phyloP scores from a whole-genome alignment of 164 flowering plant species.

The Cinnamomum micranthum region DNA sequence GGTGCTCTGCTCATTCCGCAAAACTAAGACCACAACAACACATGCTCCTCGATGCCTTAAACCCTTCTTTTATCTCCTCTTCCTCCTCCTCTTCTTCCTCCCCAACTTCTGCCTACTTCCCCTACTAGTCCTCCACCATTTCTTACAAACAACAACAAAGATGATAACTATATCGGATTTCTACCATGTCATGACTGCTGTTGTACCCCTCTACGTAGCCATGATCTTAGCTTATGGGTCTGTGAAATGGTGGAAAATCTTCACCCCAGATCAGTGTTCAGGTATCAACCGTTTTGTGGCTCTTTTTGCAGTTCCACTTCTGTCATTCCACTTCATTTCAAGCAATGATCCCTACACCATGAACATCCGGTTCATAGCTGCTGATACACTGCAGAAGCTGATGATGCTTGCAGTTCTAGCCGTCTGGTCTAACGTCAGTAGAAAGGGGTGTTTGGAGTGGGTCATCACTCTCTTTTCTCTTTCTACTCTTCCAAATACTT shows the following conservation, averaged over 20 bases:
- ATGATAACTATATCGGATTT: constrained; percentile 51
- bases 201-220: constrained; percentile 28
- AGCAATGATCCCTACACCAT: constrained; percentile 22
- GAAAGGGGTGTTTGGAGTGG: constrained; percentile 14
- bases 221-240: constrained; percentile 31
- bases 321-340: constrained; percentile 26
- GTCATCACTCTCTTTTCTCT: constrained; percentile 22
- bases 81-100: neutral
- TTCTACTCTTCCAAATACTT: constrained; percentile 27
- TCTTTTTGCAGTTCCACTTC: constrained; percentile 17
- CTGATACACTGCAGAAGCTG: constrained; percentile 28
- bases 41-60: constrained; percentile 31
- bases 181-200: constrained; percentile 22
- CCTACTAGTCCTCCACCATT: neutral
- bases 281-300: constrained; percentile 19
- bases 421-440: constrained; percentile 10
- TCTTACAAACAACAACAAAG: constrained; percentile 8
- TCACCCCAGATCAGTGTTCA: constrained; percentile 17
- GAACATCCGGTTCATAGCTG: constrained; percentile 24
- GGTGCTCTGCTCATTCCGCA: neutral
- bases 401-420: constrained; percentile 12
- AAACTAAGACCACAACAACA: constrained; percentile 17
- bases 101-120: neutral
- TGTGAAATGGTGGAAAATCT: constrained; percentile 18
- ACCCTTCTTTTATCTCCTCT: constrained; percentile 4